These are phyloP conservation scores for Saksenaea vasiformis DNA, from an alignment of 371 early-diverging fungal genomes.

Conservation along the genomic window DNA sequence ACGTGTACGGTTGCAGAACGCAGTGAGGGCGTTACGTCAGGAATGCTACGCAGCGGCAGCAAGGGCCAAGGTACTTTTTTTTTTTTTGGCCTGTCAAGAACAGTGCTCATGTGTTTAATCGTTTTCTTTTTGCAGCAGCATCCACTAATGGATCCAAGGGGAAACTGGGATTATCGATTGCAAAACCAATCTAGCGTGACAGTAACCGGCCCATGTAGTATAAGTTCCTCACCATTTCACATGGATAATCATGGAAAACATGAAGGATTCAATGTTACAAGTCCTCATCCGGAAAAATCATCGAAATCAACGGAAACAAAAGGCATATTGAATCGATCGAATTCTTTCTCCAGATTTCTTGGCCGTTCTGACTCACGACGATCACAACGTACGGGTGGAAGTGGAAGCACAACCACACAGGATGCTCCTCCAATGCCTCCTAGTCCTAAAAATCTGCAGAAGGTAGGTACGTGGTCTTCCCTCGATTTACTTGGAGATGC, in stretches of 20 bases:
- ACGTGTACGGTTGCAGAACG: constrained; percentile 73
- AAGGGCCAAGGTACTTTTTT: constrained; percentile 20
- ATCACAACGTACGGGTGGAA: constrained; percentile 22
- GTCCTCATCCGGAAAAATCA: constrained; percentile 25
- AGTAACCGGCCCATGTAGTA: constrained; percentile 4
- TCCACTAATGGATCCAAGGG: constrained; percentile 7
- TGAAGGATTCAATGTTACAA: constrained; percentile 38
- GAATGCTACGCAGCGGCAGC: constrained; percentile 54
- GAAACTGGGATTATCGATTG: constrained; percentile 12
- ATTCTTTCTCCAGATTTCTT: constrained; percentile 52
- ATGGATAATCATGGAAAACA: constrained; percentile 27
- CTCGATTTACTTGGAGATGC: not conserved
- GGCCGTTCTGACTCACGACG: constrained; percentile 51
- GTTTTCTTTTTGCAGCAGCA: constrained; percentile 1
- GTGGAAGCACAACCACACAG: constrained; percentile 10
- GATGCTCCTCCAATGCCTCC: constrained; percentile 39
- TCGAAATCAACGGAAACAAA: constrained; percentile 47
- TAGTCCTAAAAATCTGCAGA: constrained; percentile 42
- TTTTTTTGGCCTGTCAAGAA: constrained; percentile 7
- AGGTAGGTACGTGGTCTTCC: constrained; percentile 22
- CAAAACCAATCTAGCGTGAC: constrained; percentile 20
- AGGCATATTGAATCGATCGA: constrained; percentile 44
- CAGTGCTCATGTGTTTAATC: not conserved
- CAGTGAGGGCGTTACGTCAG: constrained; percentile 71
- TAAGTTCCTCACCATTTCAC: constrained; percentile 11